A percentile compares a stretch with the other conserved stretches of the same genome.
Evolutionary conservation across 2,329 filamentous ascomycete genomes (phyloP).

Genomic region (Colletotrichum zoysiae): DNA sequence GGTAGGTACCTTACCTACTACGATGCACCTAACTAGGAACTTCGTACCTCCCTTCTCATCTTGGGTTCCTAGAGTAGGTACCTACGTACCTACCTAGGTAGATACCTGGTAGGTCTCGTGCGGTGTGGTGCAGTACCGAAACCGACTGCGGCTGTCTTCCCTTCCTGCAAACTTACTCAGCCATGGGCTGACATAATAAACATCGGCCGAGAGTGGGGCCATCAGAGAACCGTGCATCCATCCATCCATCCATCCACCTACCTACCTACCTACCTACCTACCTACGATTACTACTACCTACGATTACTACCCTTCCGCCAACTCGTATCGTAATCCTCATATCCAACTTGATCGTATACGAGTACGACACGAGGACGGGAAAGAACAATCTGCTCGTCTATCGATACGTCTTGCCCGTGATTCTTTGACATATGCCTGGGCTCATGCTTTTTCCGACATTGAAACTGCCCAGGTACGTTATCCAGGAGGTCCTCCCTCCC

Average conservation of each 20-base stretch:
- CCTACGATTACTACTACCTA: no score
- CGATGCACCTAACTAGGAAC: no score
- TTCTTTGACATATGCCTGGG: background rate
- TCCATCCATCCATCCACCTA: no score
- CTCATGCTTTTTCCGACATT: background rate
- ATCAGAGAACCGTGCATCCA: background rate
- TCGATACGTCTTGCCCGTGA: background rate
- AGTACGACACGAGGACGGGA: background rate
- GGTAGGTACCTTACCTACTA: no score
- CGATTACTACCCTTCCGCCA: background rate
- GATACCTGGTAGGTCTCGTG: no score
- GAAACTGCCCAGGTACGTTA: no score
- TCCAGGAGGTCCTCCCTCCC: no score
- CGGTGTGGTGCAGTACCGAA: background rate
- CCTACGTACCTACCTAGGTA: background rate
- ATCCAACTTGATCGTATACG: slow-evolving; percentile 1
- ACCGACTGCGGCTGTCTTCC: background rate
- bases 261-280: no score
- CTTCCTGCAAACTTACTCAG: slow-evolving; percentile 12
- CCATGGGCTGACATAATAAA: slow-evolving; percentile 22
- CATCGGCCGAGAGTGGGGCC: slow-evolving; percentile 2
- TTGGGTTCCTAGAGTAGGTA: background rate
- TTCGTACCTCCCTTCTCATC: no score
- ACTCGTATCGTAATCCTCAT: background rate
- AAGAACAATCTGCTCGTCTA: background rate